Base-by-base conservation (phyloP, 2,329 filamentous ascomycete genomes). In the Phialophora macrospora region DNA sequence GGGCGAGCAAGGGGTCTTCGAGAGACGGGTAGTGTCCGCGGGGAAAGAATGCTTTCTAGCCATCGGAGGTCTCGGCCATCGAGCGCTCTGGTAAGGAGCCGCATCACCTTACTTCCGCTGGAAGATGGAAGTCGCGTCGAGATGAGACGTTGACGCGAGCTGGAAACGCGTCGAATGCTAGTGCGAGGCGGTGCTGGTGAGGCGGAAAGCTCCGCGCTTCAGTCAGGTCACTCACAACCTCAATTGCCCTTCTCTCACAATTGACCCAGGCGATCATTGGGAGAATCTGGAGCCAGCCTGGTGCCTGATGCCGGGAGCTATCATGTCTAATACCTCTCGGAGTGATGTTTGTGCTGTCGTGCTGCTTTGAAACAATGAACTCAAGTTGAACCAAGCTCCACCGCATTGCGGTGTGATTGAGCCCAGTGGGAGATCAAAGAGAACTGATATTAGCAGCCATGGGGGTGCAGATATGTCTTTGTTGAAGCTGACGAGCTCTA, bases 51-150 rank as follows among this genome's bases (percentile, higher is more conserved):
- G 28, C 60, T 62, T 26, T 62, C 55, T 28, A 66, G 57, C n/a
- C 60, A 48, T 58, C 63, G 63, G 41, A 58, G 32, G 44, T 65
- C 58, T 65, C 63, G 52, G 58, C 52, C 58, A 62, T 65, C n/a
- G 54, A 62, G 54, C 24, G 52, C 22, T 62, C 44, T 57, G 17
- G 46, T 56, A n/a, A 65, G 26, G 28, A 46, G 63, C 12, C 58
- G 63, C 63, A 65, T 65, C 11, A 60, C 24, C 26, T 55, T 44
- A n/a, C 38, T n/a, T 44, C 17, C 6, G 38, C 14, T n/a, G 38
- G 38, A 20, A 44, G 38, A n/a, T 44, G 17, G 17, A 44, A 44
- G 38, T 17, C 38, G 17, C 38, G 38, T 44, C 38, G 38, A 44
- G 38, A 44, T 3, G 38, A 44, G 17, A 44, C 17, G 14, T 44